phyloP scores from a whole-genome alignment of 371 early-diverging fungal genomes.

The Apophysomyces trapeziformis region DNA sequence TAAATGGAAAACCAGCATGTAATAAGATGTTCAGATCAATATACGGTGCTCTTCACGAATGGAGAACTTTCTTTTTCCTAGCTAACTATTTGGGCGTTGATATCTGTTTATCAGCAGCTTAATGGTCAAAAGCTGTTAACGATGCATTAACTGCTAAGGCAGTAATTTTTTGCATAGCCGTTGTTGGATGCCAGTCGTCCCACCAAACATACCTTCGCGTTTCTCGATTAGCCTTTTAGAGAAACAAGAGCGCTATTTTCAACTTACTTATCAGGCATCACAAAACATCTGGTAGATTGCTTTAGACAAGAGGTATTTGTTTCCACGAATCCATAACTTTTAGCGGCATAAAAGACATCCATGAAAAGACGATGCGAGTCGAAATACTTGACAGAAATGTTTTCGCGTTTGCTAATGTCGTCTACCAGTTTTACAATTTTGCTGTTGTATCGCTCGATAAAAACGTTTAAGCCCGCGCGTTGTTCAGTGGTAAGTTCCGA shows the following conservation, averaged over 20 bases:
- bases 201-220: constrained; percentile 29
- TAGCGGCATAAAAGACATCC: neutral
- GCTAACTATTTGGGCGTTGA: too few species aligned
- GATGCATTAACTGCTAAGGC: constrained; percentile 2
- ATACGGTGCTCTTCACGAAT: too few species aligned
- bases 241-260: neutral
- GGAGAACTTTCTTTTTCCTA: too few species aligned
- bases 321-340: neutral
- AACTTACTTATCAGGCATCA: neutral
- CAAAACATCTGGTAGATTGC: neutral
- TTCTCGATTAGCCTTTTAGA: neutral
- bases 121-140: too few species aligned
- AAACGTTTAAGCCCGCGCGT: constrained; percentile 5
- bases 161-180: constrained; percentile 12
- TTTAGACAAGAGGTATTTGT: neutral
- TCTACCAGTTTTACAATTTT: neutral
- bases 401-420: neutral
- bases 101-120: too few species aligned
- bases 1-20: too few species aligned
- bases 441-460: neutral
- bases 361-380: neutral
- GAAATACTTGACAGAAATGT: neutral
- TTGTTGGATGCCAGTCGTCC: constrained; percentile 39
- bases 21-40: too few species aligned
- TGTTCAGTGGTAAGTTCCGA: neutral